Evolutionary conservation across 148 eudicot species (phyloP), one percentile per base, ranked within the genome.

Genomic region (Oxyria digyna): DNA sequence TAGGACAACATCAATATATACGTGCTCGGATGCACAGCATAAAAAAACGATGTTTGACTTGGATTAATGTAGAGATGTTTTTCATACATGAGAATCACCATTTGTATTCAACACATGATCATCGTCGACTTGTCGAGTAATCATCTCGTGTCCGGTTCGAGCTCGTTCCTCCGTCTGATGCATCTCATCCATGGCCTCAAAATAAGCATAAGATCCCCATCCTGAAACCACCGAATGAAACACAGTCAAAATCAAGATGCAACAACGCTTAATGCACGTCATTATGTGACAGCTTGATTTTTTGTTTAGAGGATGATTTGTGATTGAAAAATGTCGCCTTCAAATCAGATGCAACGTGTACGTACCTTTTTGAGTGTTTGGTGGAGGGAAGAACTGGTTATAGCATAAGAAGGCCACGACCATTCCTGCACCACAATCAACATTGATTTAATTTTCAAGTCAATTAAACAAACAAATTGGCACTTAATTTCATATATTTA

Each of bases 311-410:
- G n/a, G n/a, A n/a, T n/a, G n/a, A n/a, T n/a, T n/a, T n/a, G n/a
- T n/a, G n/a, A n/a, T n/a, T n/a, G n/a, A n/a, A n/a, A n/a, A n/a
- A n/a, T n/a, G n/a, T n/a, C n/a, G n/a, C n/a, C n/a, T n/a, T n/a
- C n/a, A n/a, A n/a, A n/a, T n/a, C n/a, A n/a, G n/a, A n/a, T n/a
- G n/a, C n/a, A n/a, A n/a, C n/a, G n/a, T n/a, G n/a, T n/a, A n/a
- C n/a, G n/a, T n/a, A 91, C 95, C 87, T 49, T 86, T 71, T 17
- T 67, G 67, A 62, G 73, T 72, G 74, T 86, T 74, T 43, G 91
- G 94, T 57, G 87, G 76, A 64, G 97, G 97, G 79, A 91, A 91
- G 69, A 86, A 88, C 70, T 86, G 97, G 71, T 85, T 91, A 73
- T 91, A 91, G 79, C 96, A 88, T 64, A 91, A 75, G 59, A 84